Percentiles rank a stretch among this genome's conserved stretches.
phyloP scores from a whole-genome alignment of 306 rosid species.

The Vigna hirtella region DNA sequence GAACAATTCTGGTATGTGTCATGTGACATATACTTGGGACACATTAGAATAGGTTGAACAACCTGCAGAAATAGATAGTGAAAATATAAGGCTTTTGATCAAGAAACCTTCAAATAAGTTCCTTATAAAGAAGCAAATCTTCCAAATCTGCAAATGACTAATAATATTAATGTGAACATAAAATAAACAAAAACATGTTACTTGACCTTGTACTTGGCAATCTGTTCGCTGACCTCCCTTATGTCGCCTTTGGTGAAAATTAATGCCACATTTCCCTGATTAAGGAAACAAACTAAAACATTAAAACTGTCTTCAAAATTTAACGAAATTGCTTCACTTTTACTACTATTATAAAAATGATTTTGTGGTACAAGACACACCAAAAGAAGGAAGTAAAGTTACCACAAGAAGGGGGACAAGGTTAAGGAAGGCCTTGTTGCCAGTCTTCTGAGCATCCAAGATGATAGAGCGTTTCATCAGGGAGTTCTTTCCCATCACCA shows the following conservation, averaged over 20 bases:
- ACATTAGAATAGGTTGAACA: conserved; percentile 53
- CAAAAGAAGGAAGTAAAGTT: neutral
- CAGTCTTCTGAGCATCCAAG: conserved; percentile 63
- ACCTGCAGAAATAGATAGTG: conserved; percentile 36
- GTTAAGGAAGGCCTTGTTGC: conserved; percentile 65
- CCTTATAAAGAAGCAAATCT: conserved; percentile 4
- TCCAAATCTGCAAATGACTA: neutral
- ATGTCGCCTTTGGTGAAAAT: conserved; percentile 70
- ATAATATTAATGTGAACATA: neutral
- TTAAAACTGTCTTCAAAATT: neutral
- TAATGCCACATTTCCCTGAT: conserved; percentile 79
- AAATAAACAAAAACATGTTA: neutral
- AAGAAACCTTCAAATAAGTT: neutral
- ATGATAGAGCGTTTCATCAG: conserved; percentile 58
- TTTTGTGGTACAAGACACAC: neutral
- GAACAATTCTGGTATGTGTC: conserved; percentile 52
- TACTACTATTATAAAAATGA: neutral
- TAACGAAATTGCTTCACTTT: neutral
- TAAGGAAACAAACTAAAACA: neutral
- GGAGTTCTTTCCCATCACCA: conserved; percentile 85
- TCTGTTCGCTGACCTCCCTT: conserved; percentile 68
- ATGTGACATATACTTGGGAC: conserved; percentile 54
- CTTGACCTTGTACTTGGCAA: conserved; percentile 71
- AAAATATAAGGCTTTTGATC: conserved; percentile 26
- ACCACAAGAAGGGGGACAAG: conserved; percentile 81